Evolutionary conservation across 257 asterid species (phyloP), one percentile per base, ranked within the genome.

Genomic region (Salvia miltiorrhiza): DNA sequence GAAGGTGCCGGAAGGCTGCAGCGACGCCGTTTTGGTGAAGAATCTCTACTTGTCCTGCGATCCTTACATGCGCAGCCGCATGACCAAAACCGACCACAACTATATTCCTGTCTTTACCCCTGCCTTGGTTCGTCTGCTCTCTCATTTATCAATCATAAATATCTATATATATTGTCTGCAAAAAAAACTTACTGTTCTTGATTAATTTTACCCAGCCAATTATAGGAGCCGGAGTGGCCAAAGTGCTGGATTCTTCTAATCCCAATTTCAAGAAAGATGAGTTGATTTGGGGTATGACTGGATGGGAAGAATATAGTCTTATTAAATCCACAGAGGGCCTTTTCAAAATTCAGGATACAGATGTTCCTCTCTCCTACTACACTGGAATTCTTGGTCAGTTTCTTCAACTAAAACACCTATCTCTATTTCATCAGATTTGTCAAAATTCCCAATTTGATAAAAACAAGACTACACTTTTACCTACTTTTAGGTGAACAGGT

Each of bases 261-360:
- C 80, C 88, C 4, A 79, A 82, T 43, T 88, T 82, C 77, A 80
- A 80, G 57, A 80, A 82, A 35, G 40, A 9, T 35, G 40, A 35
- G 9, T 35, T 33, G 40, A 35, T 35, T 35, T 35, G 40, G 1
- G 87, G 90, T 4, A 9, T 69, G 5, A 76, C 78, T 7, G 82
- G 83, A 16, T 88, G 92, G 95, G 95, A 88, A 66, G 88, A 88
- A 23, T 86, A 86, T 41, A 82, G 80, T 62, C 67, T 80, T 0
- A 45, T 83, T 12, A 74, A 73, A 50, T 65, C 80, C 1, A 26
- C 81, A 1, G 62, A 73, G 14, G 58, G 62, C 16, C 67, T 77
- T 28, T 77, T 76, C 52, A 88, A 88, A 20, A 81, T 84, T 63
- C 33, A 77, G 4, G 71, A 49, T 14, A 69, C 79, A 20, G 63